These are phyloP conservation scores for Letharia lupina DNA, from an alignment of 495 filamentous ascomycete species.

Conservation along the genomic window DNA sequence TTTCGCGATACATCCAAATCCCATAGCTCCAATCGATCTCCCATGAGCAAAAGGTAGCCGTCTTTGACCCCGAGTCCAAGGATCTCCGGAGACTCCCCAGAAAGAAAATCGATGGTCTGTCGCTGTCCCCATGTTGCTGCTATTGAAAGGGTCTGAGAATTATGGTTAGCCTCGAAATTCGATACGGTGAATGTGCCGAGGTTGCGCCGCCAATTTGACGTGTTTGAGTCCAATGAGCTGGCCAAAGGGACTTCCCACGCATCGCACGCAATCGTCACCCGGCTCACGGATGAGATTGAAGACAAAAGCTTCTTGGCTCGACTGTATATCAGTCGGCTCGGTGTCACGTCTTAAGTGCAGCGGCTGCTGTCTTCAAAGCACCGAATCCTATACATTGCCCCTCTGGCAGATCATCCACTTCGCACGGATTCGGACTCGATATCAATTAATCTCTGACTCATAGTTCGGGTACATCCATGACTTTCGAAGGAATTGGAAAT, in stretches of 20 bases:
- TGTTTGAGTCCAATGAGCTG: neutral
- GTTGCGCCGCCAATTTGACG: neutral
- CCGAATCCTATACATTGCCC: constrained; percentile 7
- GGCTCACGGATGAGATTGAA: constrained; percentile 5
- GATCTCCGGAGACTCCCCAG: neutral
- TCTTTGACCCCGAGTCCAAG: constrained; percentile 10
- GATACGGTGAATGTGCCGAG: neutral
- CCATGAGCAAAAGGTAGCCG: constrained; percentile 1
- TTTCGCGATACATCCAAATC: neutral
- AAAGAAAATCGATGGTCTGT: neutral
- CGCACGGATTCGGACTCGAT: neutral
- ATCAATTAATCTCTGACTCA: neutral
- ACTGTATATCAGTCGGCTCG: constrained; percentile 14
- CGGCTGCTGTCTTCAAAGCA: constrained; percentile 11
- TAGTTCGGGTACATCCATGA: neutral
- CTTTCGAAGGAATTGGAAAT: neutral
- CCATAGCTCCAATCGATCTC: neutral
- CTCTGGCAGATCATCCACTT: neutral
- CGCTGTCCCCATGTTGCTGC: neutral
- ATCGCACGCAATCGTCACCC: constrained; percentile 6
- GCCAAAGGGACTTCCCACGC: neutral
- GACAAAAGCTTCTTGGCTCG: constrained; percentile 12
- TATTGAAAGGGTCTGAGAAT: neutral
- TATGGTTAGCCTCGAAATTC: neutral
- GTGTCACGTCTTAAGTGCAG: constrained; percentile 7